Evolutionary conservation across 495 filamentous ascomycete genomes (phyloP).

Genomic region (Penicillium cosmopolitanum): DNA sequence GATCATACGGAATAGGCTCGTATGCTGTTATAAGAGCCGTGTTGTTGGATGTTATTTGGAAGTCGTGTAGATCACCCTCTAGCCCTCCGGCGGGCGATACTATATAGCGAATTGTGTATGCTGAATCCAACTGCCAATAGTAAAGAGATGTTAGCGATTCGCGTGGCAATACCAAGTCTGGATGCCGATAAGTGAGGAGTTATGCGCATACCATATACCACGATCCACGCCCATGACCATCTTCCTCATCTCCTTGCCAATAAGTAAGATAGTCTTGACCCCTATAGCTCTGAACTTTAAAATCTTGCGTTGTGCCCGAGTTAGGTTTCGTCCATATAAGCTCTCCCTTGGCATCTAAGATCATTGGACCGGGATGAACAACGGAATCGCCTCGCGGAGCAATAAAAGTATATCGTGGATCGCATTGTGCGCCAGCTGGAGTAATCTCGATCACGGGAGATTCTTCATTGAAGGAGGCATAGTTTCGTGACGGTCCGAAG

Average conservation of each 20-base stretch:
- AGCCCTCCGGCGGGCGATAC: slow-evolving; percentile 39
- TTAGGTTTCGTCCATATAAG: slow-evolving; percentile 49
- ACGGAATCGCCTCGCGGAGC: slow-evolving; percentile 49
- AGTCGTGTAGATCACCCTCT: slow-evolving; percentile 49
- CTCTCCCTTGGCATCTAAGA: slow-evolving; percentile 47
- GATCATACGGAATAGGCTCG: slow-evolving; percentile 47
- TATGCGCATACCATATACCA: slow-evolving; percentile 53
- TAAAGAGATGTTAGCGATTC: not conserved
- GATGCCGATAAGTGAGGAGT: not conserved
- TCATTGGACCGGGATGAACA: slow-evolving; percentile 47
- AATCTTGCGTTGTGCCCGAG: slow-evolving; percentile 48
- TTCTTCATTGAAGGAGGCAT: slow-evolving; percentile 38
- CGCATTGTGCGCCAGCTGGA: slow-evolving; percentile 37
- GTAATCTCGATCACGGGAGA: slow-evolving; percentile 38
- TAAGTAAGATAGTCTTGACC: slow-evolving; percentile 54
- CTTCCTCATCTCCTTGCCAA: slow-evolving; percentile 56
- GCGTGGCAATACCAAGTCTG: not conserved
- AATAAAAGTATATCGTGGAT: slow-evolving; percentile 47
- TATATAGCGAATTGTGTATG: slow-evolving; percentile 45
- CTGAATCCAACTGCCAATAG: slow-evolving; percentile 45
- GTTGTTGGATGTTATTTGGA: slow-evolving; percentile 46
- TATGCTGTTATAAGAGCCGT: slow-evolving; percentile 59
- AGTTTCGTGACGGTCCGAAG: slow-evolving; percentile 37
- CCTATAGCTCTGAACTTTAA: slow-evolving; percentile 49
- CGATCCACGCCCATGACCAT: slow-evolving; percentile 51